A percentile compares a stretch with the other conserved stretches of the same genome.
These are phyloP conservation scores for Rhinocladiella similis DNA, from an alignment of 2,329 filamentous ascomycete species.

Conservation along the genomic window DNA sequence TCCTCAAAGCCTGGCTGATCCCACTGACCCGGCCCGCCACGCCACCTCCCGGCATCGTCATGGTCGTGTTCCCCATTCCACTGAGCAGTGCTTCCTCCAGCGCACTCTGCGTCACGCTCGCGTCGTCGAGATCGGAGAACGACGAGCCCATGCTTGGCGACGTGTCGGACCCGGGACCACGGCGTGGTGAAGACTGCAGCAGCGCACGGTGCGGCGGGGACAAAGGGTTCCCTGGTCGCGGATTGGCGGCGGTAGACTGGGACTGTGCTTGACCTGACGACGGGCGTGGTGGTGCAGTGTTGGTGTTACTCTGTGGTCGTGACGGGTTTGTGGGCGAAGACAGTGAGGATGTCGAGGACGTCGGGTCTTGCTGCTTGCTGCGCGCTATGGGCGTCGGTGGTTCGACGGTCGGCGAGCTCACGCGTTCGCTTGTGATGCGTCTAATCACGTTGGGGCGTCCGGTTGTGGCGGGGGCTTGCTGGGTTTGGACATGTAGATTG, in stretches of 20 bases:
- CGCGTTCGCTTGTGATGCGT: constrained; percentile 32
- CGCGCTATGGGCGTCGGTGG: constrained; percentile 20
- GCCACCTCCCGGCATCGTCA: constrained; percentile 35
- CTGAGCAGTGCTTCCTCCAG: constrained; percentile 64
- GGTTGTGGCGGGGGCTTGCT: constrained; percentile 6
- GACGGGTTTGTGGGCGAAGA: constrained; percentile 13
- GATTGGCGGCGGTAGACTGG: not conserved
- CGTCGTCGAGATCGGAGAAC: constrained; percentile 66
- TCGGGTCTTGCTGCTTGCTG: constrained; percentile 35
- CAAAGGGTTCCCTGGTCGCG: constrained; percentile 27
- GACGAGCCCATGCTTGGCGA: constrained; percentile 65
- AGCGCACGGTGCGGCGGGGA: constrained; percentile 52
- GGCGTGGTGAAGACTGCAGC: constrained; percentile 36
- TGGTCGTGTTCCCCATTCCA: constrained; percentile 56
- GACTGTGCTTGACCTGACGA: not conserved
- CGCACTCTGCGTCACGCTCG: constrained; percentile 64
- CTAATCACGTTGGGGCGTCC: constrained; percentile 31
- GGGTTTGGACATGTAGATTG: constrained; percentile 27
- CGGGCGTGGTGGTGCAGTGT: not conserved
- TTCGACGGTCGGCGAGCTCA: constrained; percentile 24
- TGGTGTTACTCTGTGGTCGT: not conserved
- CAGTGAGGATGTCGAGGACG: constrained; percentile 23
- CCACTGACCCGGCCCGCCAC: constrained; percentile 53
- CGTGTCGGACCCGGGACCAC: constrained; percentile 52
- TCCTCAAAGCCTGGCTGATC: constrained; percentile 56